Conservation (phyloP, 2,329 filamentous ascomycete species). For the Ascochyta fabae region DNA sequence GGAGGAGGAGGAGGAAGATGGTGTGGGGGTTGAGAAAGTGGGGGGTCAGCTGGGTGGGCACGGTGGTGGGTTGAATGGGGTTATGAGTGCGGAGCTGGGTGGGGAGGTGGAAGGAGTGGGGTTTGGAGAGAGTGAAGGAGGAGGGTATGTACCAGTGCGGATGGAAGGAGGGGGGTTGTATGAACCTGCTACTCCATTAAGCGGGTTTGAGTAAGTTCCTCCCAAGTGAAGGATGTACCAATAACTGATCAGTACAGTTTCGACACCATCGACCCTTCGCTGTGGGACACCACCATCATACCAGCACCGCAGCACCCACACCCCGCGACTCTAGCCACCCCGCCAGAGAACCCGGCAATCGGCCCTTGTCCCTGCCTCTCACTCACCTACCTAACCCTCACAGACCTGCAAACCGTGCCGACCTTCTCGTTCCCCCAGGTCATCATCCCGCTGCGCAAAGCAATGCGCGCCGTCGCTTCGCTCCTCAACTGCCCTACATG, state of each 20-base stretch:
- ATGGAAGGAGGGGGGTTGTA: neutral
- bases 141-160: too few species aligned
- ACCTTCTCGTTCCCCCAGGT: conserved; percentile 52
- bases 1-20: conserved; percentile 3
- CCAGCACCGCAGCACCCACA: too few species aligned
- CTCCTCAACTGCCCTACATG: conserved; percentile 53
- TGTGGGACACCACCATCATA: conserved; percentile 27
- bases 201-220: conserved; percentile 23
- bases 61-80: neutral
- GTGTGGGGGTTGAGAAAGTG: too few species aligned
- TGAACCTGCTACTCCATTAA: conserved; percentile 6
- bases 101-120: neutral
- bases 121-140: neutral
- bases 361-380: conserved; percentile 54
- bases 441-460: conserved; percentile 50
- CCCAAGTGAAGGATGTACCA: too few species aligned
- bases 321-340: neutral
- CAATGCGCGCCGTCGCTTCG: conserved; percentile 48
- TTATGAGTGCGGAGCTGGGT: neutral
- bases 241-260: too few species aligned
- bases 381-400: conserved; percentile 54
- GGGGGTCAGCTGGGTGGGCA: too few species aligned
- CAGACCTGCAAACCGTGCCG: conserved; percentile 49
- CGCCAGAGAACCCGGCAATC: conserved; percentile 13
- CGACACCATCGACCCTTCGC: conserved; percentile 29